phyloP scores from a whole-genome alignment of 1,284 basidiomycete genomes.

The Caloboletus inedulis region DNA sequence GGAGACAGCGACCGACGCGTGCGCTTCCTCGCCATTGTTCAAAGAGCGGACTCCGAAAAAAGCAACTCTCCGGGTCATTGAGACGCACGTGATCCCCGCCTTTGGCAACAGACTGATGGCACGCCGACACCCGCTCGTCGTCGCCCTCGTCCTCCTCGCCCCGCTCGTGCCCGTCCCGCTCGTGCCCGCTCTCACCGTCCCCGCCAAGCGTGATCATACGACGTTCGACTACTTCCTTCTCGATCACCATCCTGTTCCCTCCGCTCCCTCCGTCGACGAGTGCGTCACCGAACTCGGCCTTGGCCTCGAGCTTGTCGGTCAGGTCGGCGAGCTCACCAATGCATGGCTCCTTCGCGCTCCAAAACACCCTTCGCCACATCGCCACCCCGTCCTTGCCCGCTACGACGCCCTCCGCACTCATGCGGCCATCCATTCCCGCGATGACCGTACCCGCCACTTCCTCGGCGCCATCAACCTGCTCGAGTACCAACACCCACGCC shows the following conservation, averaged over 20 bases:
- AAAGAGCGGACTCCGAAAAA: constrained; percentile 6
- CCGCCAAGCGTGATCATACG: constrained; percentile 59
- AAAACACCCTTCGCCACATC: constrained; percentile 35
- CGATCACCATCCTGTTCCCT: constrained; percentile 58
- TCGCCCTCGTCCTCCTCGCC: constrained; percentile 34
- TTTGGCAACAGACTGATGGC: constrained; percentile 12
- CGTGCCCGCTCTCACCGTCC: constrained; percentile 30
- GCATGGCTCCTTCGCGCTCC: constrained; percentile 81
- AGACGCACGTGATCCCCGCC: constrained; percentile 24
- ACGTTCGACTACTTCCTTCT: constrained; percentile 91
- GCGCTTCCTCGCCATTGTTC: constrained; percentile 27
- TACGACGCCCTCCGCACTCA: constrained; percentile 47
- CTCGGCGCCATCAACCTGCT: constrained; percentile 57
- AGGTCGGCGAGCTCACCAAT: constrained; percentile 78
- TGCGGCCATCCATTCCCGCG: constrained; percentile 27
- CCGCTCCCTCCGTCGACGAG: constrained; percentile 52
- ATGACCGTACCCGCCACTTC: constrained; percentile 39
- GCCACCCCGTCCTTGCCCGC: constrained; percentile 50
- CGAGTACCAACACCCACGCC: constrained; percentile 56
- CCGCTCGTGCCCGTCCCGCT: constrained; percentile 13
- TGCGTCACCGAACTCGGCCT: constrained; percentile 66
- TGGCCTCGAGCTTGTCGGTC: constrained; percentile 85
- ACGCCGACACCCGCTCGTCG: constrained; percentile 17
- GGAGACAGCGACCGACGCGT: constrained; percentile 26
- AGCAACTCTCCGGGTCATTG: not conserved